A percentile compares a stretch with the other conserved stretches of the same genome.
These are phyloP conservation scores for Nakaseomyces nivariensis DNA, from an alignment of 1,139 yeast species.

Conservation along the genomic window DNA sequence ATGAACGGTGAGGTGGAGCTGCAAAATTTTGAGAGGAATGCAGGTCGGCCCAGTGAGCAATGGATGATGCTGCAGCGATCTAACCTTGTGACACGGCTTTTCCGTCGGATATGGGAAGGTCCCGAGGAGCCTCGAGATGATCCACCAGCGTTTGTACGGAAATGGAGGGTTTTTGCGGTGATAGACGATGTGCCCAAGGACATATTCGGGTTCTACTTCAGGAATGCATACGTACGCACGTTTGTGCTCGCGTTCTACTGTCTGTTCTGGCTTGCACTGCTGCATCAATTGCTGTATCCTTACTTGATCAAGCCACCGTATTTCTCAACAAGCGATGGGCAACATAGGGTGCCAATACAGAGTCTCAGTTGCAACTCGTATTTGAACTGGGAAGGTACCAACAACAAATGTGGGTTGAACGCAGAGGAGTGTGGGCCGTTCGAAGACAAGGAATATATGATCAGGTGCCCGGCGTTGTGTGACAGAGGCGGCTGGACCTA, in stretches of 20 bases:
- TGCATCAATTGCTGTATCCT: conserved; percentile 20
- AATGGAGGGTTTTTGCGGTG: conserved; percentile 18
- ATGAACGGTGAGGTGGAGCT: background rate
- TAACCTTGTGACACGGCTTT: conserved; percentile 18
- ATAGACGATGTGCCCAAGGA: conserved; percentile 39
- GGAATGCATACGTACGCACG: conserved; percentile 26
- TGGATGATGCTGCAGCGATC: conserved; percentile 35
- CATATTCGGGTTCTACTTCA: conserved; percentile 28
- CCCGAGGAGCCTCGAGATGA: conserved; percentile 42
- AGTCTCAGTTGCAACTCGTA: conserved; percentile 39
- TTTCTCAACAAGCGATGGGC: conserved; percentile 14
- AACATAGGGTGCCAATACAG: conserved; percentile 20
- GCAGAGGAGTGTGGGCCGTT: conserved; percentile 49
- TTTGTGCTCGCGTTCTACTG: conserved; percentile 33
- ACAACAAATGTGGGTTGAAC: conserved; percentile 65
- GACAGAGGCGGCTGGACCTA: conserved; percentile 69
- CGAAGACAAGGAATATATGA: conserved; percentile 39
- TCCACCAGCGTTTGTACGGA: conserved; percentile 33
- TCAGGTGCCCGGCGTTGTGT: conserved; percentile 87
- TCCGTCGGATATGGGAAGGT: conserved; percentile 39
- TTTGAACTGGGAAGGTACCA: conserved; percentile 62
- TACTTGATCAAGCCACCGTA: conserved; percentile 23
- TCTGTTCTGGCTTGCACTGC: conserved; percentile 24
- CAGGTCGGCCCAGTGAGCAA: conserved; percentile 24
- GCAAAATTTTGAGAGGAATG: background rate